Evolutionary conservation across 1,139 yeast species (phyloP), one percentile per base, ranked within the genome.

Genomic region (Spencermartinsiella ligniputridi): DNA sequence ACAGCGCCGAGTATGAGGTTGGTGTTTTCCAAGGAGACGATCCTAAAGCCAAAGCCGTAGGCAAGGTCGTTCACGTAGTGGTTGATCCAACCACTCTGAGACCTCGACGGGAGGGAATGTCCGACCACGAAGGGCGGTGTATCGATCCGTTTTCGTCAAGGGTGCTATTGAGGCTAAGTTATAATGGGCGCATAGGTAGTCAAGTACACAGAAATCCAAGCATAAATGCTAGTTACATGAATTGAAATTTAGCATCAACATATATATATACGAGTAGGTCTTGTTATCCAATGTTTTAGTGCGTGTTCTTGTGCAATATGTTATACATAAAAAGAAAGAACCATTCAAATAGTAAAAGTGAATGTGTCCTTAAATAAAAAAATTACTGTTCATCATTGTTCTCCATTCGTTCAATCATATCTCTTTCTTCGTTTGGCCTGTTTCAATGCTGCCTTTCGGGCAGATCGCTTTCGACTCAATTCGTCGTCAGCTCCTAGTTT

Each of bases 11-110:
- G 41, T 57, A 56, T 34, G 65, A 60, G 37, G 57, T 61, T 38
- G 66, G 60, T 2, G 60, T 61, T 8, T 62, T 61, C 47, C 64
- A 60, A 41, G 46, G 44, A 13, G 45, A 35, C 19, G 48, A 47
- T 20, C 27, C 41, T 13, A 33, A 36, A 24, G 63, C 63, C 8
- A 58, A 58, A 25, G 64, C 65, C 4, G 47, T 57, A 9, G 66
- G 65, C 25, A 41, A 52, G 19, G 56, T 59, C 46, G 58, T 58
- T 2, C 65, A 59, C 47, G 66, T 61, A 8, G 62, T 61, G 48
- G 62, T 62, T 9, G 61, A 61, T 37, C 42, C 50, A 20, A 24
- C 42, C 15, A 57, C 64, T 6, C 49, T 53, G 40, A 53, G 55
- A 40, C 53, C 62, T 6, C 41, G 46, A 21, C 53, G 53, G 8